Base-by-base conservation (phyloP, 495 filamentous ascomycete species). In the Penicillium goetzii region DNA sequence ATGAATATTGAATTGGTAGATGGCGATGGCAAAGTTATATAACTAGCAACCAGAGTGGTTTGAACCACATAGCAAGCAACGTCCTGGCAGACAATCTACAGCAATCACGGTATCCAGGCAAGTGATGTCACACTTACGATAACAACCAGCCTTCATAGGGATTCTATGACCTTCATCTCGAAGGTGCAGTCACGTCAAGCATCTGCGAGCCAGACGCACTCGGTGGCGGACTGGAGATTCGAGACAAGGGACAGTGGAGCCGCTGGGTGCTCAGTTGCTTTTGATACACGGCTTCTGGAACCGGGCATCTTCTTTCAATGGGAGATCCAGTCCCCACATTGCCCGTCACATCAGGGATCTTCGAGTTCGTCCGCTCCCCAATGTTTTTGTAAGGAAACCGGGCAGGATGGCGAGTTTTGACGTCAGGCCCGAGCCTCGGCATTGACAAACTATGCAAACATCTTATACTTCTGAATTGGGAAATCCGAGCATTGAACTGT, bases 81-180 rank as follows among this genome's bases (percentile, higher is more conserved):
- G 4, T 3, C 21, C 8, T 17, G 36, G 14, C 36, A 15, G 17
- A 40, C 15, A 40, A 40, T 40, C 12, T 40, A 40, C 36, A 40
- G 36, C 4, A 40, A 40, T 40, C 15, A 17, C 36, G 1, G 33
- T 34, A 34, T 54, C 28, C 32, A 60, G 30, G 43, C 26, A 23
- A 28, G 61, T 78, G 76, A 79, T 76, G 75, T 79, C 76, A 79
- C 62, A 47, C 65, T 79, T 76, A 79, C 75, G 69, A 64, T 59
- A 32, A 3, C 15, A 30, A 14, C 21, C 43, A 47, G 30, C 23
- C 14, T 17, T 34, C 32, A 17, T 36, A 47, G 53, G 41, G 17
- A 33, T 59, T 58, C 38, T 33, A 47, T 62, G 54, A 54, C 63
- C 32, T 57, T 60, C 56, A 47, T 50, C 17, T 51, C 25, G 32